Evolutionary conservation across 1,284 basidiomycete genomes (phyloP).

Genomic region (Macrocystidia cucumis): DNA sequence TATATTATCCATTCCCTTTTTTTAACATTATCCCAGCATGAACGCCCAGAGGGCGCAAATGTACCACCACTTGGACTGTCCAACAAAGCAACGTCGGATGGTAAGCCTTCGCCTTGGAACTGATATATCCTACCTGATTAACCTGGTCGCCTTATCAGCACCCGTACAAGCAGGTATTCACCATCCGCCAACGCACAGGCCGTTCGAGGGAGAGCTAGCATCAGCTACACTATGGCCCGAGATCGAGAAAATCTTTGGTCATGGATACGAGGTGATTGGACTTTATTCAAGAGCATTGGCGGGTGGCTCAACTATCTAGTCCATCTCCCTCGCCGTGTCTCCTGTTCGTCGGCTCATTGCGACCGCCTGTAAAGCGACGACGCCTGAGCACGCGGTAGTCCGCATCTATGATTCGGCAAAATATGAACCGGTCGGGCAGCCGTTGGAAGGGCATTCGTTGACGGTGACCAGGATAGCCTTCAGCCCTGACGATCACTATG

Average conservation of each 20-base stretch:
- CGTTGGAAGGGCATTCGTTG: conserved; percentile 79
- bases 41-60: conserved; percentile 25
- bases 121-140: neutral
- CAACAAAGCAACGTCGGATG: conserved; percentile 41
- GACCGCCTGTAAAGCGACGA: conserved; percentile 87
- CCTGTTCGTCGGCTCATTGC: conserved; percentile 70
- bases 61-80: conserved; percentile 32
- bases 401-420: conserved; percentile 72
- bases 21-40: conserved; percentile 14
- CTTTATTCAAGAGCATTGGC: neutral
- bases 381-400: conserved; percentile 83
- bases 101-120: conserved; percentile 21
- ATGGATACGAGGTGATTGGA: conserved; percentile 82
- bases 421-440: conserved; percentile 64
- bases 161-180: conserved; percentile 6
- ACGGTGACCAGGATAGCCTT: conserved; percentile 91
- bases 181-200: conserved; percentile 31
- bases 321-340: conserved; percentile 72
- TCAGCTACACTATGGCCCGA: conserved; percentile 94
- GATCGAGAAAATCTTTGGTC: conserved; percentile 94
- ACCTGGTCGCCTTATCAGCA: too few species aligned
- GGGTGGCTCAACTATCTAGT: conserved; percentile 31
- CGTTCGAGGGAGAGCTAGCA: conserved; percentile 81
- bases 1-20: conserved; percentile 1
- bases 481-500: conserved; percentile 71